Conservation (phyloP, 2,329 filamentous ascomycete species). For the Fusarium sterilihyphosum region DNA sequence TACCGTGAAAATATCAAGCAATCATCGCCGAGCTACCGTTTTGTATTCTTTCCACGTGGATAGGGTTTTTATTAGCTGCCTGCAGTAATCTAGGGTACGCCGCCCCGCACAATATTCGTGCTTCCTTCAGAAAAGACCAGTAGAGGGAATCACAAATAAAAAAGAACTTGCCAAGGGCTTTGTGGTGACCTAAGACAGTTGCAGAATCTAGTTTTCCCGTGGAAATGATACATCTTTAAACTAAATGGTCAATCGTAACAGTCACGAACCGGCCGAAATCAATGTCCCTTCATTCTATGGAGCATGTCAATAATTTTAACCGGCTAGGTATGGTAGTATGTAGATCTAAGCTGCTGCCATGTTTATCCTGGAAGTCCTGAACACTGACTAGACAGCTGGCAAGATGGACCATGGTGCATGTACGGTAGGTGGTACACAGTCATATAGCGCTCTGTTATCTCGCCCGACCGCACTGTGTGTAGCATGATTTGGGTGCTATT, state of each 20-base stretch:
- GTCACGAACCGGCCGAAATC: fast-evolving
- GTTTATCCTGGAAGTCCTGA: not conserved
- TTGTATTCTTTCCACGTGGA: too few relatives aligned
- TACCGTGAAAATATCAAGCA: too few relatives aligned
- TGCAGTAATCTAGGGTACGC: too few relatives aligned
- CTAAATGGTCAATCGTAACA: fast-evolving
- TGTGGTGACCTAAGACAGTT: fast-evolving
- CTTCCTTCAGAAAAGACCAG: too few relatives aligned
- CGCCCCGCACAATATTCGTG: too few relatives aligned
- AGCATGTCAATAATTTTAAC: too few relatives aligned
- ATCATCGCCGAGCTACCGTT: too few relatives aligned
- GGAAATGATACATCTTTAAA: not conserved
- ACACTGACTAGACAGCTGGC: not conserved
- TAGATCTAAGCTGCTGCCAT: not conserved
- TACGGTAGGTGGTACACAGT: not conserved
- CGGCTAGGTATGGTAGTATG: fast-evolving
- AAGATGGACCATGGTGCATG: not conserved
- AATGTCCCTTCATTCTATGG: not conserved
- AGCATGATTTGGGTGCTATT: not conserved
- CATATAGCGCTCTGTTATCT: fast-evolving
- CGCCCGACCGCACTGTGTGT: fast-evolving
- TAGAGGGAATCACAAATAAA: too few relatives aligned
- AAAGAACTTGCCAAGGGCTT: not conserved
- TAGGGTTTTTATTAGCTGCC: too few relatives aligned
- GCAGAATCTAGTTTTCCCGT: fast-evolving